Base-by-base conservation (phyloP, 306 rosid genomes). In the Sesbania bispinosa region DNA sequence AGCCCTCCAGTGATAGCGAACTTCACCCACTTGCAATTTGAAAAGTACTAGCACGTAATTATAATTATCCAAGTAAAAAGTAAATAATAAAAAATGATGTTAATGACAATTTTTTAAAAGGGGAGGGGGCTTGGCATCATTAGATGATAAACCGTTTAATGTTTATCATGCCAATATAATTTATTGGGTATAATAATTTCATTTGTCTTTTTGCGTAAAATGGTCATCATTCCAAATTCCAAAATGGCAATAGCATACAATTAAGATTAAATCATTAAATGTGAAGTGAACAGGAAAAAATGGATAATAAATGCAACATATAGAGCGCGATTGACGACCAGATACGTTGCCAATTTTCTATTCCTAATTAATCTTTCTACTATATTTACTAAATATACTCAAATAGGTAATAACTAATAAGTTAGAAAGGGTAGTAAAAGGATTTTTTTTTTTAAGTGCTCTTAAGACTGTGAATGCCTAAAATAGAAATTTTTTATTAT, bases 1-100 rank as follows among this genome's bases (percentile, higher is more conserved):
- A 32, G 26, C 23, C 21, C 65, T 47, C 52, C 24, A 7, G 50
- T 43, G 24, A 71, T 46, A 29, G 0, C 46, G 15, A 19, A 43
- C 36, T 30, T 72, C 61, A 47, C 38, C 78, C 63, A 48, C 78
- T 48, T 51, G 43, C 78, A 23, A n/a, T n/a, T n/a, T n/a, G n/a
- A 35, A 36, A 5, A 27, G 5, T 42, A 71, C 30, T 21, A 15
- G 1, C 62, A 62, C 6, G 19, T 7, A 58, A 58, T 58, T 29
- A 7, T 30, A 52, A n/a, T 10, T 43, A 14, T 38, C 3, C 4
- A 35, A 20, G 18, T 27, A 20, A 48, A 67, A 6, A 41, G 6
- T 18, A 10, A 7, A 60, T 6, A 38, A 42, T 21, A 42, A 23
- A 3, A 36, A 6, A 4, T 41, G 23, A 3, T 13, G 38, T 42